A percentile compares a stretch with the other conserved stretches of the same genome.
Evolutionary conservation across 176 grass and related monocot species (phyloP).

Genomic region (Phoenix roebelenii): DNA sequence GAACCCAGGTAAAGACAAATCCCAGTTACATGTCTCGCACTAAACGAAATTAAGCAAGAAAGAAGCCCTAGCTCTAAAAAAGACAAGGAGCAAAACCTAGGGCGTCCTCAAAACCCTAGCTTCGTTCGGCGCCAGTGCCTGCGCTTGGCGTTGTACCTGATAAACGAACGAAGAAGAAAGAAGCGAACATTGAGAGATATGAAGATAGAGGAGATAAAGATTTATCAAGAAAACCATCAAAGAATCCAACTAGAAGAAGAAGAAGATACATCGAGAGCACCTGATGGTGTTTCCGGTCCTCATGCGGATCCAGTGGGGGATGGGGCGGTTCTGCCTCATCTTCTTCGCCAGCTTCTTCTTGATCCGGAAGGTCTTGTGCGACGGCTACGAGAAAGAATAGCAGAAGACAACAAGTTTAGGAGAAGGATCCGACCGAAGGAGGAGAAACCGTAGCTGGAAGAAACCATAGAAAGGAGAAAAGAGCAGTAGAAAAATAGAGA

Average conservation of each 20-base stretch:
- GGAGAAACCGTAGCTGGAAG: neutral
- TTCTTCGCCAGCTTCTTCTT: constrained; percentile 11
- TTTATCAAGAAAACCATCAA: no score
- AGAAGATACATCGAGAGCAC: neutral
- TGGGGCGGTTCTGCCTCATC: constrained; percentile 11
- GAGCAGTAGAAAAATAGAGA: no score
- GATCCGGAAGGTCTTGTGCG: constrained; percentile 20
- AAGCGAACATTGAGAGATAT: neutral
- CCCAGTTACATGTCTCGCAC: no score
- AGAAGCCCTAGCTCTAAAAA: no score
- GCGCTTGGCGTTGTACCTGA: constrained; percentile 24
- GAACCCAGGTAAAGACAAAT: no score
- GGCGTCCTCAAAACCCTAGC: constrained; percentile 15
- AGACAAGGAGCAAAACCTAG: no score
- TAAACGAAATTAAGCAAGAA: no score
- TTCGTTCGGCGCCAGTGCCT: constrained; percentile 24
- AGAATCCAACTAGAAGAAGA: neutral
- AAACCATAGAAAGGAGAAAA: no score
- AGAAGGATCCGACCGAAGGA: no score
- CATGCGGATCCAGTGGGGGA: constrained; percentile 25
- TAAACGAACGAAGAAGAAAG: neutral
- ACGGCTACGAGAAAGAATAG: constrained; percentile 5
- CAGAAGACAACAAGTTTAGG: neutral
- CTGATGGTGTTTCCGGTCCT: constrained; percentile 23
- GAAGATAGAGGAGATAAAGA: neutral